phyloP scores from a whole-genome alignment of 306 rosid genomes.

The Luffa acutangula region DNA sequence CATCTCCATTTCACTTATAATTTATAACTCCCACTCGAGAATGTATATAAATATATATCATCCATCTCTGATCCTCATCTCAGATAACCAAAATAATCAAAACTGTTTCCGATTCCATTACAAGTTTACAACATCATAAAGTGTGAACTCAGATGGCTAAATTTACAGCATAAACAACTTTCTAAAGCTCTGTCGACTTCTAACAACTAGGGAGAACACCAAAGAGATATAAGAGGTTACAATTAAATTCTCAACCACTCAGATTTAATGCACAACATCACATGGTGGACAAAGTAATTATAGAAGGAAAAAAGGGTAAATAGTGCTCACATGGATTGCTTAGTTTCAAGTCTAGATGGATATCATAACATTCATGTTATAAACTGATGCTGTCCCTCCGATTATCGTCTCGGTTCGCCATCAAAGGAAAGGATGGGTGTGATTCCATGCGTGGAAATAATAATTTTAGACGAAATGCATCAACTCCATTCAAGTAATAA shows the following conservation, averaged over 20 bases:
- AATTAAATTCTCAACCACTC: background rate
- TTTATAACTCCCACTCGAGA: no score
- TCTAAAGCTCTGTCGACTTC: background rate
- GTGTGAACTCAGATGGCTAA: background rate
- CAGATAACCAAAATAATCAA: background rate
- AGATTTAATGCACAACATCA: slow-evolving; percentile 4
- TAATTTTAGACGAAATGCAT: slow-evolving; percentile 90
- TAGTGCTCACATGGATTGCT: background rate
- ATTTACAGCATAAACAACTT: slow-evolving; percentile 3
- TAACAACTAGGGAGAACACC: background rate
- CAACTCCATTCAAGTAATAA: slow-evolving; percentile 95
- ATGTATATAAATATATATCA: background rate
- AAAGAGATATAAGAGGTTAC: background rate
- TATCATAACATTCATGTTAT: background rate
- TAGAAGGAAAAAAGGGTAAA: background rate
- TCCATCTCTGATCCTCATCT: background rate
- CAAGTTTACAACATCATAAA: background rate
- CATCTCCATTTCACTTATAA: background rate
- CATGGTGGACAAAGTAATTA: background rate
- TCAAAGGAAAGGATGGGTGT: slow-evolving; percentile 15
- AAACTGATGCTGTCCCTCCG: background rate
- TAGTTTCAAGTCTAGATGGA: background rate
- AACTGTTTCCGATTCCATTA: background rate
- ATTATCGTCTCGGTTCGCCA: background rate
- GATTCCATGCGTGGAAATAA: slow-evolving; percentile 49